Base-by-base conservation (phyloP, 2,329 filamentous ascomycete genomes). In the Madurella fahalii region DNA sequence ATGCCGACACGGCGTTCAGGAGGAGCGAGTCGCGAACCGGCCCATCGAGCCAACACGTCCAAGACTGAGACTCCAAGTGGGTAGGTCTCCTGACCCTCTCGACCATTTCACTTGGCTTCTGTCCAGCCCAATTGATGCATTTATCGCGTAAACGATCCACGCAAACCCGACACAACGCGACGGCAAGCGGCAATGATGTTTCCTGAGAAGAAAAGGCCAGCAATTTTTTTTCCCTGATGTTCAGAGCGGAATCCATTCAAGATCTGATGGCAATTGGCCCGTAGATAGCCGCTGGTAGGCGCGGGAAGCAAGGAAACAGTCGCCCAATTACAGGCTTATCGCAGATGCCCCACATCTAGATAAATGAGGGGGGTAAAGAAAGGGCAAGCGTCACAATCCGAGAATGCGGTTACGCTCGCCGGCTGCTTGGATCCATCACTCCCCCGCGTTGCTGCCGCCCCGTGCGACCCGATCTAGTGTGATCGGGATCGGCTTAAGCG, bases 201-300 rank as follows among this genome's bases (percentile, higher is more conserved):
- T 45, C 18, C 4, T 12, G 34, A 9, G 25, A 20, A 25, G 40
- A 45, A 54, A 54, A 39, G 7, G n/a, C 11, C 40, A 41, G 50
- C 40, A 52, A 40, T n/a, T 48, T 39, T 48, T 48, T 40, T n/a
- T n/a, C n/a, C n/a, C 34, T 41, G 15, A 40, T 47, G 40, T 52
- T 30, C 31, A 37, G 13, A 15, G 56, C 54, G 58, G 57, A 60
- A 59, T 53, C 20, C 12, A 59, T 53, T 17, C 12, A 11, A 47
- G 40, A 42, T 18, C 54, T 57, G 43, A 43, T 15, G 40, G 39
- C 58, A 48, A 60, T 54, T 63, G 58, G 63, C 54, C 65, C 65
- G 65, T 40, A 37, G 46, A 41, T 65, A 67, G 55, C 65, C 65
- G 65, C 37, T 18, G 32, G 15, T 65, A 67, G 47, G 59, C 65